Base-by-base conservation (phyloP, 177 flowering plant genomes). In the Tripterygium wilfordii region DNA sequence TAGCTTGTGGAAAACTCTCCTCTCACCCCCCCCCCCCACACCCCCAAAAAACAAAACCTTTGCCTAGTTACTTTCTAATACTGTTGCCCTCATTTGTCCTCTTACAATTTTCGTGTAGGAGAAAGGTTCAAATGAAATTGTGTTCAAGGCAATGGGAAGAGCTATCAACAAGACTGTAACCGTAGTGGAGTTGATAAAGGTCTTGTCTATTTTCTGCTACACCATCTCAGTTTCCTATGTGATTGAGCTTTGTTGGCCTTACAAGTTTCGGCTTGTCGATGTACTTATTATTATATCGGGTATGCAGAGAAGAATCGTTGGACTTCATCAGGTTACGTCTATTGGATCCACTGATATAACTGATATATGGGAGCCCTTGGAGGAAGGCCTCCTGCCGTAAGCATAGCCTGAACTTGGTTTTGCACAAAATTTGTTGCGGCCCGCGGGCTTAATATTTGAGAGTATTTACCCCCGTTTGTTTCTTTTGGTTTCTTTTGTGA, bases 111-210 rank as follows among this genome's bases (percentile, higher is more conserved):
- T 22, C 23, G 2, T 63, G 58, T 42, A 82, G 94, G 94, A 85
- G 48, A 85, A 76, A 67, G 87, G 78, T 28, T 77, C 91, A 3
- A 57, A 63, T 52, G 88, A 83, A 44, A 72, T 86, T 62, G 84
- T 86, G 13, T 79, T 86, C 62, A 86, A 86, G 76, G 95, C 95
- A 21, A 86, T 86, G 95, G 91, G 95, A 41, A 81, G 95, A 57
- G 95, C 95, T 31, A 83, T 86, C 61, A 86, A 79, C 69, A 86
- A 86, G 68, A 83, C 95, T 48, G 85, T 83, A 3, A 81, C 85
- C 27, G 83, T 86, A 9, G 91, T 79, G 69, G 95, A 83, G 69
- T 45, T 86, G 29, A 77, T 86, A 10, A 86, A 86, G 90, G 95
- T 86, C 36, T 36, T 18, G 3, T 24, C 27, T 28, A 10, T 21